These are phyloP conservation scores for Carex pumila DNA, from an alignment of 176 grass and related monocot species.

Conservation along the genomic window DNA sequence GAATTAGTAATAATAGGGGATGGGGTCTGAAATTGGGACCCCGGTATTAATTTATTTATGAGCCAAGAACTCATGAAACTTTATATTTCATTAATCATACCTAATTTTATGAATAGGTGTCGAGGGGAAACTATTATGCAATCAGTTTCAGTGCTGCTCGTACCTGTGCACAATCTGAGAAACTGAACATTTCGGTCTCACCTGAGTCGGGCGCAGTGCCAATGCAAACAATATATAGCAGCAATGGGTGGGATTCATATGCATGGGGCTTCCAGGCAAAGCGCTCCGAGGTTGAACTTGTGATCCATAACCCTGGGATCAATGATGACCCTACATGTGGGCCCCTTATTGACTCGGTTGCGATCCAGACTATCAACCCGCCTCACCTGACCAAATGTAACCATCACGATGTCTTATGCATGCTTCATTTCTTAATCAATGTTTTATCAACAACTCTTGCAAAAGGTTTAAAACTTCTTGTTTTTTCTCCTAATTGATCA, in stretches of 20 bases:
- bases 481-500: background rate
- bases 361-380: conserved; percentile 47
- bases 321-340: conserved; percentile 82
- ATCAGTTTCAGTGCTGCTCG: conserved; percentile 87
- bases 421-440: background rate
- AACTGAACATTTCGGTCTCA: conserved; percentile 63
- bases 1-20: background rate
- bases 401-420: background rate
- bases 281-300: conserved; percentile 28
- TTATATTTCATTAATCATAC: background rate
- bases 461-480: background rate
- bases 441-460: background rate
- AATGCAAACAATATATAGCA: conserved; percentile 81
- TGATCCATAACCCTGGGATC: conserved; percentile 77
- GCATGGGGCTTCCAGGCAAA: conserved; percentile 77
- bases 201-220: conserved; percentile 60
- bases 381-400: conserved; percentile 30
- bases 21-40: background rate
- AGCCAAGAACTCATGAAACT: background rate
- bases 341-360: conserved; percentile 72
- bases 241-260: conserved; percentile 84
- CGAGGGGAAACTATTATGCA: conserved; percentile 57
- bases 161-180: conserved; percentile 74
- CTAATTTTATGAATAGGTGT: background rate
- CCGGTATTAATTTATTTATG: background rate